Conservation (phyloP, 352 stramenopile genomes). For the Globisporangium alternatum region DNA sequence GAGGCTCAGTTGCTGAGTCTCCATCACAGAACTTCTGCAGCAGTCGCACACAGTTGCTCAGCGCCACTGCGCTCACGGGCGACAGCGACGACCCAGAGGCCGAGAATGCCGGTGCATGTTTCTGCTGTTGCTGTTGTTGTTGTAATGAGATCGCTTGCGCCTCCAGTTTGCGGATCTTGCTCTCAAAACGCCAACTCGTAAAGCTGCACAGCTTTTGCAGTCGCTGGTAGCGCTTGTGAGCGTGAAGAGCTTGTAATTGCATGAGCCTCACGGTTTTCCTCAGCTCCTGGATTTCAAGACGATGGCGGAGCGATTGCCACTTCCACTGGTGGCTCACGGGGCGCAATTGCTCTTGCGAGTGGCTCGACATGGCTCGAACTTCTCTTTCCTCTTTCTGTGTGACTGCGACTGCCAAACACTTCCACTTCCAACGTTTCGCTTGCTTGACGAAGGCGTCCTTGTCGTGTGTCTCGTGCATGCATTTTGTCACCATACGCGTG, state of each 20-base stretch:
- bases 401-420: constrained; percentile 24
- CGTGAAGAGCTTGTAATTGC: constrained; percentile 6
- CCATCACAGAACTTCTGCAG: constrained; percentile 39
- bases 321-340: constrained; percentile 2
- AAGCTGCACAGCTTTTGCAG: neutral
- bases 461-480: neutral
- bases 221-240: neutral
- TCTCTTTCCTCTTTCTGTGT: constrained; percentile 15
- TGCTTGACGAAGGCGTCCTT: constrained; percentile 4
- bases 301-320: constrained; percentile 23
- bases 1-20: constrained; percentile 16
- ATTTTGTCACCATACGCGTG: constrained; percentile 18
- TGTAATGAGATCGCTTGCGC: neutral
- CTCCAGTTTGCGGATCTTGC: constrained; percentile 23
- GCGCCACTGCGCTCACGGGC: constrained; percentile 27
- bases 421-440: constrained; percentile 31
- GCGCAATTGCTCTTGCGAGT: neutral
- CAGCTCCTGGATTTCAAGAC: constrained; percentile 19
- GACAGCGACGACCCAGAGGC: constrained; percentile 12
- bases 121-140: neutral
- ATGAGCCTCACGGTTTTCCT: constrained; percentile 15
- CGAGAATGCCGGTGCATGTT: neutral
- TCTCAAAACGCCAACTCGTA: constrained; percentile 11
- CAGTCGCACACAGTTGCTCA: constrained; percentile 45
- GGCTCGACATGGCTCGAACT: neutral